phyloP scores from a whole-genome alignment of 2,329 filamentous ascomycete species.

The Aspergillus sp. region DNA sequence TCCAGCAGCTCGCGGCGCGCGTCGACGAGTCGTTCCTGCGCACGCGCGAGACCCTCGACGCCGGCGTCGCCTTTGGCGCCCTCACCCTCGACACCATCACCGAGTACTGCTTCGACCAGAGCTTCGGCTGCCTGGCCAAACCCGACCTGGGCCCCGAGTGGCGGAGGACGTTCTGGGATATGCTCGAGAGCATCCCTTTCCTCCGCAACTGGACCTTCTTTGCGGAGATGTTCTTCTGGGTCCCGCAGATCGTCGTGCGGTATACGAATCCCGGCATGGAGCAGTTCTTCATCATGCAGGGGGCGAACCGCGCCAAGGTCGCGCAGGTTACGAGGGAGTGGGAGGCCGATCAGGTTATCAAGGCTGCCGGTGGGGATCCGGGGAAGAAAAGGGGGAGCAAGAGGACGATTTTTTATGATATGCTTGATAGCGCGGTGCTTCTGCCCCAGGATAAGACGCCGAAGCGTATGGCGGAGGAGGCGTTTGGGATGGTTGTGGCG shows the following conservation, averaged over 20 bases:
- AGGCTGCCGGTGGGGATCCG: neutral
- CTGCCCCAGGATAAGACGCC: neutral
- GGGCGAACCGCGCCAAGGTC: neutral
- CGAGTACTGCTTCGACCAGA: constrained; percentile 4
- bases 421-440: neutral
- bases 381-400: neutral
- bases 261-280: neutral
- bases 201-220: constrained; percentile 3
- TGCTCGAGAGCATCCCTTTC: neutral
- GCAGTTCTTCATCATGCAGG: neutral
- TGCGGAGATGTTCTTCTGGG: neutral
- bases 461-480: neutral
- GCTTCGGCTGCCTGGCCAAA: neutral
- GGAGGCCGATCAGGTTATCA: neutral
- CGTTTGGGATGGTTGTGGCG: constrained; percentile 1
- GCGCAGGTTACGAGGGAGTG: neutral
- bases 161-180: neutral
- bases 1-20: neutral
- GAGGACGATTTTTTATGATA: neutral
- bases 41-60: neutral
- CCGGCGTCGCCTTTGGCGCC: neutral
- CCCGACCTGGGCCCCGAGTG: neutral
- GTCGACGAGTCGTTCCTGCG: neutral
- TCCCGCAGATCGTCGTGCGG: neutral
- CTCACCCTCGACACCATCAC: neutral